Conservation (phyloP, 345 rosid genomes). For the Camelina laxa region DNA sequence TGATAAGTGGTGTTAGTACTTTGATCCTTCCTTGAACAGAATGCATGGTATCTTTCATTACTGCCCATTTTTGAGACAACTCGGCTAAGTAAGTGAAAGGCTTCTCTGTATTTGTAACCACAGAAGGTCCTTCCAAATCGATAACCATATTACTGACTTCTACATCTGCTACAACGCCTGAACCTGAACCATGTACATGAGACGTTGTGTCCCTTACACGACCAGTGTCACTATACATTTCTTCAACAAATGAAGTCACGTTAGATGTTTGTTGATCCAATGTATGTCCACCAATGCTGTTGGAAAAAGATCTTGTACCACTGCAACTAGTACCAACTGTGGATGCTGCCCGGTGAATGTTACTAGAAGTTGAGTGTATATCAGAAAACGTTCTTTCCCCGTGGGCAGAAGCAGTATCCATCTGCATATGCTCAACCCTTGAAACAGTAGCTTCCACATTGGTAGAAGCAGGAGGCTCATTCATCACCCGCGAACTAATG, state of each 20-base stretch:
- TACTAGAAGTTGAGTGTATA: conserved; percentile 39
- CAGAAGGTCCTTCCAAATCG: conserved; percentile 57
- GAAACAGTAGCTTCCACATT: conserved; percentile 44
- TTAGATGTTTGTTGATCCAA: conserved; percentile 50
- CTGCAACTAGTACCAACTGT: conserved; percentile 41
- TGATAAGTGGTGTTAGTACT: conserved; percentile 48
- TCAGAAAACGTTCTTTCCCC: conserved; percentile 40
- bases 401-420: conserved; percentile 45
- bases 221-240: conserved; percentile 49
- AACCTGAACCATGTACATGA: conserved; percentile 37
- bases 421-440: conserved; percentile 55
- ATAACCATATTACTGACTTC: conserved; percentile 52
- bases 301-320: conserved; percentile 45
- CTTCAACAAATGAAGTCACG: conserved; percentile 53
- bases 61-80: conserved; percentile 80
- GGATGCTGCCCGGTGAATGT: conserved; percentile 45
- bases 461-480: conserved; percentile 42
- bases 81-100: conserved; percentile 93
- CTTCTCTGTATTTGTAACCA: conserved; percentile 57
- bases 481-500: conserved; percentile 43
- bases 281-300: conserved; percentile 34
- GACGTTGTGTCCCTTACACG: conserved; percentile 41
- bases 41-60: conserved; percentile 52
- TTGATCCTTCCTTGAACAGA: conserved; percentile 74
- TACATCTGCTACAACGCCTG: conserved; percentile 30